Conservation (phyloP, 1,284 basidiomycete genomes). For the Fistulinella staudtii region DNA sequence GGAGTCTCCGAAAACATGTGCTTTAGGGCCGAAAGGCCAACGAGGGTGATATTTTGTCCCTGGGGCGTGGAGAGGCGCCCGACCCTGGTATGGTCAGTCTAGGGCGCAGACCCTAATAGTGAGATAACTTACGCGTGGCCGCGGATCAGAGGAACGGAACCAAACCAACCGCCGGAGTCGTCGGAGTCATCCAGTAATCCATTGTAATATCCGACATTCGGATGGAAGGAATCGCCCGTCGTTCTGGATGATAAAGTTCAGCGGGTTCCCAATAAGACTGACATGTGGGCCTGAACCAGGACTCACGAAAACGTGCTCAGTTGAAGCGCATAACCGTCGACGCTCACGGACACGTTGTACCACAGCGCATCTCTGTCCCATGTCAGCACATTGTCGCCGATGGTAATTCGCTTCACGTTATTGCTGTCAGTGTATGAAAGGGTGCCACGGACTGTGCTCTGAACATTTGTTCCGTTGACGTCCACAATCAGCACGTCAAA, state of each 20-base stretch:
- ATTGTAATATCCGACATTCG: slow-evolving; percentile 12
- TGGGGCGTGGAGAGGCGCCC: slow-evolving; percentile 7
- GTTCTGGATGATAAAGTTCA: slow-evolving; percentile 1
- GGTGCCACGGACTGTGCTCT: neutral
- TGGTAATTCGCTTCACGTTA: slow-evolving; percentile 1
- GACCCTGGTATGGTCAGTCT: neutral
- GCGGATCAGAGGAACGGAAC: slow-evolving; percentile 12
- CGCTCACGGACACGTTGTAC: slow-evolving; percentile 10
- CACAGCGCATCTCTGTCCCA: slow-evolving; percentile 8
- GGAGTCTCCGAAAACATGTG: slow-evolving; percentile 14
- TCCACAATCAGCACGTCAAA: slow-evolving; percentile 4
- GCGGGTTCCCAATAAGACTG: neutral
- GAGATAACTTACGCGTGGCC: slow-evolving; percentile 8
- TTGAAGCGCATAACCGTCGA: slow-evolving; percentile 5
- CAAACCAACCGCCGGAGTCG: slow-evolving; percentile 8
- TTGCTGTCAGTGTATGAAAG: slow-evolving; percentile 1
- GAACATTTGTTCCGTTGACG: slow-evolving; percentile 4
- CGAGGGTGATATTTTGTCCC: slow-evolving; percentile 1
- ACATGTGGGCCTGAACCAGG: neutral
- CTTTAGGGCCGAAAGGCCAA: slow-evolving; percentile 7
- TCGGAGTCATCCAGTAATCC: slow-evolving; percentile 8
- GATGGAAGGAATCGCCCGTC: slow-evolving; percentile 12
- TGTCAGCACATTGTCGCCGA: neutral
- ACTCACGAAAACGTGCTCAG: slow-evolving; percentile 14
- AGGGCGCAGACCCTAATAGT: neutral